Evolutionary conservation across 352 stramenopile genomes (phyloP).

Genomic region (Pythium aquatile): DNA sequence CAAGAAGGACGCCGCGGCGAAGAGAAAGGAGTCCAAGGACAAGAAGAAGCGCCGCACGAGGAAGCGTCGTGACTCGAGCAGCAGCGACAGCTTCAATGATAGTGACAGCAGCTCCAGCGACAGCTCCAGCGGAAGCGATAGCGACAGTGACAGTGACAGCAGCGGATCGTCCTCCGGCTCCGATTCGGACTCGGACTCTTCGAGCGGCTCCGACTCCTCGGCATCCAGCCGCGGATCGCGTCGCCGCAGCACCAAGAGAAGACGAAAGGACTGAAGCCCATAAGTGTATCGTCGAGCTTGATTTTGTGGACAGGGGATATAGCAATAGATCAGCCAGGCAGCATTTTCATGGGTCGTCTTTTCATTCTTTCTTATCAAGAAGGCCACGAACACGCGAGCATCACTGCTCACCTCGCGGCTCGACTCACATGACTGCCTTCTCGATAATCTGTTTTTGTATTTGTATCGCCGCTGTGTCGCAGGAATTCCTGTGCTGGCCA

Average conservation of each 20-base stretch:
- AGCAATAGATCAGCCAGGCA: background rate
- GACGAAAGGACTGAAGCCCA: slow-evolving; percentile 29
- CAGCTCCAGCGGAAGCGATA: slow-evolving; percentile 24
- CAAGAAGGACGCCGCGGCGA: slow-evolving; percentile 12
- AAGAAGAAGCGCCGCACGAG: slow-evolving; percentile 33
- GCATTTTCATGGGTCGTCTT: background rate
- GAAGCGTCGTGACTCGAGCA: slow-evolving; percentile 25
- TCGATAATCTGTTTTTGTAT: background rate
- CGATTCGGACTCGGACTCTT: slow-evolving; percentile 29
- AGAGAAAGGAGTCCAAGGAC: slow-evolving; percentile 12
- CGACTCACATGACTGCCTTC: background rate
- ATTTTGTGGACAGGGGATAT: background rate
- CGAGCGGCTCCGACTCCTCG: slow-evolving; percentile 34
- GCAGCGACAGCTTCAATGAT: slow-evolving; percentile 27
- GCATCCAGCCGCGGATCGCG: background rate
- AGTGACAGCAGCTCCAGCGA: slow-evolving; percentile 24
- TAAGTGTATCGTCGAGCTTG: background rate
- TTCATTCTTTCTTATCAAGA: background rate
- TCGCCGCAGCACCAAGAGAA: slow-evolving; percentile 37
- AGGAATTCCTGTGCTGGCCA: background rate
- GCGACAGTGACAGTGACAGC: slow-evolving; percentile 19
- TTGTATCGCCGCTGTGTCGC: background rate
- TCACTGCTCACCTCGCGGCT: background rate
- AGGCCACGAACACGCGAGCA: background rate
- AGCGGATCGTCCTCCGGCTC: slow-evolving; percentile 27